A percentile compares a stretch with the other conserved stretches of the same genome.
phyloP scores from a whole-genome alignment of 2,329 filamentous ascomycete genomes.

The Intubia oerlemansii region DNA sequence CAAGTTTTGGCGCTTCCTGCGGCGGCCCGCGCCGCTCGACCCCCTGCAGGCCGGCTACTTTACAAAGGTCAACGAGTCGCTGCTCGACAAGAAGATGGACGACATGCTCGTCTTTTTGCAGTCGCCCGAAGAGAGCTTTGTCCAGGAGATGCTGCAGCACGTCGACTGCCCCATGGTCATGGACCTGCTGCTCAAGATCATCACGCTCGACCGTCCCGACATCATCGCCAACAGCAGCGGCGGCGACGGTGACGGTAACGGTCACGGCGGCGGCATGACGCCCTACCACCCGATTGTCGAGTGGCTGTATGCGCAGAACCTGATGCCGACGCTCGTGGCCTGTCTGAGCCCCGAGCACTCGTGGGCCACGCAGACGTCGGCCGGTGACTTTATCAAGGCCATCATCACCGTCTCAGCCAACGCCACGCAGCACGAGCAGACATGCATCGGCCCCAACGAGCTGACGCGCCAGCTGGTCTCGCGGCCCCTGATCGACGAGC shows the following conservation, averaged over 20 bases:
- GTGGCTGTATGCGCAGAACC: conserved; percentile 81
- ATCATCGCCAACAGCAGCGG: conserved; percentile 68
- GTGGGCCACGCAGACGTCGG: conserved; percentile 84
- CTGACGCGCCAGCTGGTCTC: conserved; percentile 90
- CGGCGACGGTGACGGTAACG: no score
- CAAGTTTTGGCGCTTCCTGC: conserved; percentile 81
- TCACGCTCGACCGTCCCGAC: conserved; percentile 83
- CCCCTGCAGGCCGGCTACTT: conserved; percentile 93
- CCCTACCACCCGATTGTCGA: conserved; percentile 59
- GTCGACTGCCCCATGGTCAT: conserved; percentile 97
- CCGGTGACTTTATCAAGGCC: conserved; percentile 92
- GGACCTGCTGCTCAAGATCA: conserved; percentile 91
- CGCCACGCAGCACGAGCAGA: conserved; percentile 91
- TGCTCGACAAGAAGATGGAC: conserved; percentile 93
- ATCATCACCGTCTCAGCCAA: conserved; percentile 99
- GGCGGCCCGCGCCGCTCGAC: conserved; percentile 66
- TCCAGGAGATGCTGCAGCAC: conserved; percentile 72
- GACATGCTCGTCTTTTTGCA: conserved; percentile 90
- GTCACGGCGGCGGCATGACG: no score
- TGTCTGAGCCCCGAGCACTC: conserved; percentile 72
- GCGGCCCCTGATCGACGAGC: conserved; percentile 54
- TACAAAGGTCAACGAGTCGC: conserved; percentile 94
- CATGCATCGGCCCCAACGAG: conserved; percentile 96
- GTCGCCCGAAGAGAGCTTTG: conserved; percentile 56
- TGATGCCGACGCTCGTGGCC: conserved; percentile 70